Evolutionary conservation across 164 flowering plant species (phyloP).

Genomic region (Macadamia tetraphylla): DNA sequence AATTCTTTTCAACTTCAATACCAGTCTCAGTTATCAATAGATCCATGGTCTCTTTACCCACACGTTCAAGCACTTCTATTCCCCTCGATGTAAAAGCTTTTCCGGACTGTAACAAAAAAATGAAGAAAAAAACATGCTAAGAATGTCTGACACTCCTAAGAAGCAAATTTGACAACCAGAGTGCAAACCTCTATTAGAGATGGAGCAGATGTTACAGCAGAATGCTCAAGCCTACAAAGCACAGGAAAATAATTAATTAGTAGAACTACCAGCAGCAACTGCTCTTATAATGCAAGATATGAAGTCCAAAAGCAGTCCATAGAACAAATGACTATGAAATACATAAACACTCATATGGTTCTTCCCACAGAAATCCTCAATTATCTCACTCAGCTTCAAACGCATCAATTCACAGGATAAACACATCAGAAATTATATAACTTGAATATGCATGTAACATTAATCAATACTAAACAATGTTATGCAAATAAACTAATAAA

Average conservation of each 20-base stretch:
- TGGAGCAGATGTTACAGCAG: conserved; percentile 67
- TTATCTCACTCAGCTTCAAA: no score
- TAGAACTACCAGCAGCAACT: conserved; percentile 43
- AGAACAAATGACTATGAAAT: conserved; percentile 9
- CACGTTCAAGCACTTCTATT: conserved; percentile 82
- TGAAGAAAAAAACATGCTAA: conserved; percentile 10
- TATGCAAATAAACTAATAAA: no score
- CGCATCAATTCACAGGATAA: no score
- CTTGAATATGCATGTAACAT: no score
- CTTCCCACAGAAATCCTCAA: no score
- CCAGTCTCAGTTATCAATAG: conserved; percentile 83
- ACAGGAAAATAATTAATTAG: background rate
- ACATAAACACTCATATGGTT: no score
- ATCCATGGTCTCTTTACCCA: conserved; percentile 96
- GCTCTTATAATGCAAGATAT: conserved; percentile 12
- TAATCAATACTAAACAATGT: no score
- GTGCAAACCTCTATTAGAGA: conserved; percentile 66
- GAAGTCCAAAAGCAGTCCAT: conserved; percentile 41
- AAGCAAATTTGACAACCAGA: background rate
- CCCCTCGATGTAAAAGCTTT: conserved; percentile 90
- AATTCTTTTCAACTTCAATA: conserved; percentile 61
- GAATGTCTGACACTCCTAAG: conserved; percentile 7
- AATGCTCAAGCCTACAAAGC: conserved; percentile 66
- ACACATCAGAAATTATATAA: no score
- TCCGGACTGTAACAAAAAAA: conserved; percentile 55